Percentiles rank a stretch among this genome's conserved stretches.
These are phyloP conservation scores for Glycine tomentella DNA, from an alignment of 306 rosid species.

Conservation along the genomic window DNA sequence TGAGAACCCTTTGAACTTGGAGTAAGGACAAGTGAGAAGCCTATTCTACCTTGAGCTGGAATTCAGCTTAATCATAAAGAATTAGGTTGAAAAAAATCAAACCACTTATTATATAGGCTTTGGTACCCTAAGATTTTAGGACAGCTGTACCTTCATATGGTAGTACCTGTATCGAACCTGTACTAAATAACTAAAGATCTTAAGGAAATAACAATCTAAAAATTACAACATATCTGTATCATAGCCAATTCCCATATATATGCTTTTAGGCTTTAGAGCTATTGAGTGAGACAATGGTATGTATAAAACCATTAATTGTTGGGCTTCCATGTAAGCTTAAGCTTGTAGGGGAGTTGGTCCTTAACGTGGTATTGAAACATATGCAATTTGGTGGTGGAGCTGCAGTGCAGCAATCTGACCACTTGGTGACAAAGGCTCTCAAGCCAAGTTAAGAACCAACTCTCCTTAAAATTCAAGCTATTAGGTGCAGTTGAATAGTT, in stretches of 20 bases:
- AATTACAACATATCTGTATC: neutral
- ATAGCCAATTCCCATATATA: neutral
- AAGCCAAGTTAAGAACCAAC: conserved; percentile 1
- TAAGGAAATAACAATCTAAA: too few relatives aligned
- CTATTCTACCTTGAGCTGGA: too few relatives aligned
- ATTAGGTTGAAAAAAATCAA: too few relatives aligned
- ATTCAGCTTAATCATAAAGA: too few relatives aligned
- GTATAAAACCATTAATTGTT: neutral
- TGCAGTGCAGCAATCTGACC: too few relatives aligned
- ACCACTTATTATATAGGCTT: too few relatives aligned
- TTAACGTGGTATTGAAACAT: neutral
- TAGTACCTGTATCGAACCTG: too few relatives aligned
- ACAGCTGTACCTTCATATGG: too few relatives aligned
- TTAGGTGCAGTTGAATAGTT: neutral
- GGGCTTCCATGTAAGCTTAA: neutral
- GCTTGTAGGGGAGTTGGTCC: neutral
- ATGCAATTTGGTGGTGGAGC: neutral
- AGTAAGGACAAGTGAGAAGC: too few relatives aligned
- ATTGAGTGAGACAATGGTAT: neutral
- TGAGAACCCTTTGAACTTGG: too few relatives aligned
- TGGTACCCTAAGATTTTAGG: too few relatives aligned
- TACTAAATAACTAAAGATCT: too few relatives aligned
- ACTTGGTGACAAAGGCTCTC: neutral
- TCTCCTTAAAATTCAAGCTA: neutral
- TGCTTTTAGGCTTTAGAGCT: neutral